Conservation (phyloP, 345 rosid species). For the Geranium rotundifolium region DNA sequence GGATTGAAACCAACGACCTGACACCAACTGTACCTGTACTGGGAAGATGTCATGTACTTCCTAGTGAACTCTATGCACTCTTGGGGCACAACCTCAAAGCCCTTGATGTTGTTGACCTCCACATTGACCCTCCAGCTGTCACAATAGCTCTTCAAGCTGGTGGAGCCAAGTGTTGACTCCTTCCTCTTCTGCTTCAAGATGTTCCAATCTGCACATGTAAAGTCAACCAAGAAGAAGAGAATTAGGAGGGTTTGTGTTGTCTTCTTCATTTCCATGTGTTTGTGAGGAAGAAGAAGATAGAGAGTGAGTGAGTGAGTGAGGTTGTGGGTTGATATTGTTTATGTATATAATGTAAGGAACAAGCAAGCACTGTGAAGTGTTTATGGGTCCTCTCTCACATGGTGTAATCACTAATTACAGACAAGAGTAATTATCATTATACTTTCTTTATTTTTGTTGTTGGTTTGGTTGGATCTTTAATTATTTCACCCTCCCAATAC, state of each 20-base stretch:
- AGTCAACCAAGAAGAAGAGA: conserved; percentile 25
- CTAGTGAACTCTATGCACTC: conserved; percentile 40
- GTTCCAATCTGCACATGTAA: conserved; percentile 53
- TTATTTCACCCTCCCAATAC: background rate
- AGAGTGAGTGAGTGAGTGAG: background rate
- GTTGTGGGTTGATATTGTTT: no score
- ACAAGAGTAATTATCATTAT: background rate
- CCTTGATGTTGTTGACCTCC: conserved; percentile 58
- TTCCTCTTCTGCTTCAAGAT: conserved; percentile 31
- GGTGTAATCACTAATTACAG: background rate
- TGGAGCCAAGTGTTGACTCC: background rate
- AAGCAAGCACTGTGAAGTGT: background rate
- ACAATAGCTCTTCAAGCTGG: conserved; percentile 38
- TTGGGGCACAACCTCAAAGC: conserved; percentile 52
- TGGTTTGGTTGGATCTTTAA: background rate
- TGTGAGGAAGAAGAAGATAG: background rate
- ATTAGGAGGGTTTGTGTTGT: conserved; percentile 10
- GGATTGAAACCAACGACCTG: no score
- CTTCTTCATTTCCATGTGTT: background rate
- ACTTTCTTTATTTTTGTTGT: background rate
- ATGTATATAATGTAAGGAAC: no score
- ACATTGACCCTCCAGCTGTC: conserved; percentile 80
- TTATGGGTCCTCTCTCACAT: background rate
- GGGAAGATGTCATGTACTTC: conserved; percentile 61
- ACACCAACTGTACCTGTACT: conserved; percentile 19